Conservation (phyloP, 305 asterid genomes). For the Fraxinus baroniana region DNA sequence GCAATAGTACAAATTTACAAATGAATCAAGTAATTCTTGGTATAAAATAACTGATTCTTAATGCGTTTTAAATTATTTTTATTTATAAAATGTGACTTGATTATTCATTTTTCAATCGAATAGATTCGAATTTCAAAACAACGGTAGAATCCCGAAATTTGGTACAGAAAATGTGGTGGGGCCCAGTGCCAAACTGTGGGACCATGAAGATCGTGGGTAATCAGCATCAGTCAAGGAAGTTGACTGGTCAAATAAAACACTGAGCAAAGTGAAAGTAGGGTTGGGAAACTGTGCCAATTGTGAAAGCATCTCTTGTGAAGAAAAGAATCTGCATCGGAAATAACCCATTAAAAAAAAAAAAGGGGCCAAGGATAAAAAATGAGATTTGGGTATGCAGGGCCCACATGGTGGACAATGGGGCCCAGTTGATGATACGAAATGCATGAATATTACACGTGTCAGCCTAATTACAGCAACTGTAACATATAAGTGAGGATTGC, state of each 20-base stretch:
- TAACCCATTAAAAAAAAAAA: not conserved
- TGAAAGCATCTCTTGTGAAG: not conserved
- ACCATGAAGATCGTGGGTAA: not conserved
- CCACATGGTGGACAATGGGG: not conserved
- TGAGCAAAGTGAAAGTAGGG: not conserved
- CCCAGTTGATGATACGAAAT: not conserved
- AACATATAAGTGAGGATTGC: not conserved
- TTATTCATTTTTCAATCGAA: not conserved
- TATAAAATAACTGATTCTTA: not conserved
- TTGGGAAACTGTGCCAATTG: not conserved
- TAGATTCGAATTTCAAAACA: not conserved
- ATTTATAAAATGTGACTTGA: too few species aligned
- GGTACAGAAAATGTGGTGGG: not conserved
- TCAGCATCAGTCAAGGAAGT: not conserved
- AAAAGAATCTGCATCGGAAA: not conserved
- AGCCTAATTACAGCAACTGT: not conserved
- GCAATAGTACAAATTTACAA: too few species aligned
- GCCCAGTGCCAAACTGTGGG: not conserved
- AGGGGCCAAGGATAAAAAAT: too few species aligned
- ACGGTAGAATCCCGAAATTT: not conserved
- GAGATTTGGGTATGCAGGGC: too few species aligned
- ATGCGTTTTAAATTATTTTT: too few species aligned
- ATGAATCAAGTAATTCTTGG: not conserved
- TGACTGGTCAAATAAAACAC: not conserved
- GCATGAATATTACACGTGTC: not conserved